Conservation (phyloP, 305 asterid species). For the Fraxinus velutina region DNA sequence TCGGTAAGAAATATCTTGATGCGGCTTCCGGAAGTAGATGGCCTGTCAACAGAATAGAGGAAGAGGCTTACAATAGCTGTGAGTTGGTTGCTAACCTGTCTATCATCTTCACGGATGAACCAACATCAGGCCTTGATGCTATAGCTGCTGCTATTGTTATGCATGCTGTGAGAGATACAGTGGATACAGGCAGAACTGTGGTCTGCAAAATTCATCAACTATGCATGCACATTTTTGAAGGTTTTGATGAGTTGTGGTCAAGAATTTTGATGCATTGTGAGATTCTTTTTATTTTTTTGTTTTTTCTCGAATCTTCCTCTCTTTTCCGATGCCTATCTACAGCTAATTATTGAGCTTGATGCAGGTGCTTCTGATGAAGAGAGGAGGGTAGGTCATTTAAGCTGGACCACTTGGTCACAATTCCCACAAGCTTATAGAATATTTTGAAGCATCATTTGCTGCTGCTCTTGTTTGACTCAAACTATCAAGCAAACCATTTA, state of each 20-base stretch:
- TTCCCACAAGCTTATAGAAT: constrained; percentile 42
- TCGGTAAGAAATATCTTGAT: constrained; percentile 33
- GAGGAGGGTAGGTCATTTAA: constrained; percentile 40
- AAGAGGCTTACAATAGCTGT: constrained; percentile 48
- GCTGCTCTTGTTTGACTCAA: background rate
- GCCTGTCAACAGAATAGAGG: constrained; percentile 51
- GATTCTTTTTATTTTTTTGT: background rate
- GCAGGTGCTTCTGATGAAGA: constrained; percentile 46
- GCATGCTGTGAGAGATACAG: constrained; percentile 43
- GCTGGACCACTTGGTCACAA: constrained; percentile 40
- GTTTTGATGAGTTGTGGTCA: constrained; percentile 38
- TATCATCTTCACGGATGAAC: constrained; percentile 52
- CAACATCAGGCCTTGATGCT: constrained; percentile 49
- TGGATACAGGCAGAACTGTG: constrained; percentile 43
- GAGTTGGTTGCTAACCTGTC: constrained; percentile 49
- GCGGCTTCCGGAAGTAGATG: constrained; percentile 42
- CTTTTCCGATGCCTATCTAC: background rate
- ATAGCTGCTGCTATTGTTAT: constrained; percentile 52
- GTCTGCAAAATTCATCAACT: constrained; percentile 51
- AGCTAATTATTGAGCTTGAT: background rate
- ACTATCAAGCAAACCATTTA: background rate
- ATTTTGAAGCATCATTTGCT: constrained; percentile 38
- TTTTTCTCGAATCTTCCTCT: background rate
- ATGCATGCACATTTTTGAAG: constrained; percentile 47
- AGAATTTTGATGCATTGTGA: background rate